phyloP scores from a whole-genome alignment of 2,329 filamentous ascomycete genomes.

The Calcarisporium arbuscula region DNA sequence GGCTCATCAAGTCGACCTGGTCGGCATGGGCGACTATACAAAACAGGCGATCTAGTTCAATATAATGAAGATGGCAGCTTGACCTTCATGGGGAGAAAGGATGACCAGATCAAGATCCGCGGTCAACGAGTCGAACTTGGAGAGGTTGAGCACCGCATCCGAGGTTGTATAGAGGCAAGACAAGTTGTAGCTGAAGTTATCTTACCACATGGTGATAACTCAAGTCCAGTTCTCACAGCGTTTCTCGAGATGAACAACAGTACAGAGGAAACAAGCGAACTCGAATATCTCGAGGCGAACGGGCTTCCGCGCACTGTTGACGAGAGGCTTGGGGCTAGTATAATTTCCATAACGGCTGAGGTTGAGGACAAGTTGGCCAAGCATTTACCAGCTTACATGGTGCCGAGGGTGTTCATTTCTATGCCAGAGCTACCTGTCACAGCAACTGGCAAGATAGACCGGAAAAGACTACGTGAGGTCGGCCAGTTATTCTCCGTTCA shows the following conservation, averaged over 20 bases:
- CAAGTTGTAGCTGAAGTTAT: conserved; percentile 1
- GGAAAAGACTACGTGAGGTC: conserved; percentile 7
- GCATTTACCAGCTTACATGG: conserved; percentile 14
- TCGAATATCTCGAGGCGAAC: background rate
- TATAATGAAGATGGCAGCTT: conserved; percentile 28
- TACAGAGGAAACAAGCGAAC: conserved; percentile 1
- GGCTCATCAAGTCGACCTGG: conserved; percentile 16
- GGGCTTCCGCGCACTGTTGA: too few species aligned
- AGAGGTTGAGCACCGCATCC: conserved; percentile 8
- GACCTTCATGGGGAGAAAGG: conserved; percentile 41
- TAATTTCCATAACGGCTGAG: background rate
- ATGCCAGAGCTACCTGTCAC: conserved; percentile 10
- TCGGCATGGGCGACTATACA: conserved; percentile 10
- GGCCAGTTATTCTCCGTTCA: background rate
- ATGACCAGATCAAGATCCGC: conserved; percentile 48
- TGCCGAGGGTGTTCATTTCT: conserved; percentile 11
- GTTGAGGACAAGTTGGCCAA: conserved; percentile 2
- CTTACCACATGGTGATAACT: background rate
- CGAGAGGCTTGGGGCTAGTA: background rate
- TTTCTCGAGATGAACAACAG: background rate
- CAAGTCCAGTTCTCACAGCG: background rate
- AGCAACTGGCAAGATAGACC: conserved; percentile 12
- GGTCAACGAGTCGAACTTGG: conserved; percentile 37
- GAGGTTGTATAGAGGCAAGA: background rate
- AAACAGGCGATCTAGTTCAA: conserved; percentile 17